Base-by-base conservation (phyloP, 306 rosid species). In the Vicia faba region DNA sequence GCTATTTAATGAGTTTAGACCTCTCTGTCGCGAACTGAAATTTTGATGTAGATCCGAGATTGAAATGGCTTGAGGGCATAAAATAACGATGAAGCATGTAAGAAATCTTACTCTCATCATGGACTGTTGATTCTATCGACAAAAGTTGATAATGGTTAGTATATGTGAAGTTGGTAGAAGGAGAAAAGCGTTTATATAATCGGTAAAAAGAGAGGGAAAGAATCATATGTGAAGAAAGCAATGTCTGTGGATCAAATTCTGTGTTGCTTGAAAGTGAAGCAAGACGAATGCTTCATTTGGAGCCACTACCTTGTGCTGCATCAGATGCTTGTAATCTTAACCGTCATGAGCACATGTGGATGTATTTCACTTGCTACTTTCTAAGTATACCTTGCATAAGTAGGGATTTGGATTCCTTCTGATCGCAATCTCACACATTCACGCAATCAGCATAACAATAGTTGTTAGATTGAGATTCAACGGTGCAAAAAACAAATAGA, bases 241-340 rank as follows among this genome's bases (percentile, higher is more conserved):
- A 33, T 33, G 38, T 33, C 38, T 33, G 9, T 7, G 38, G n/a
- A 70, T 2, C 11, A 2, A 33, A 49, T 61, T 61, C 33, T 62
- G 19, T 19, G 29, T 75, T 75, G 75, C 50, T 13, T 69, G 16
- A 28, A 61, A 58, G 29, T 45, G 60, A 53, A 75, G 75, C 74
- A 19, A 6, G 18, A 11, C 44, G 61, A 0, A 23, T 35, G 44
- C 26, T 59, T 7, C 43, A 43, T 63, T 63, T 38, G 11, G 44
- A 36, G 60, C 46, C 65, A 53, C 50, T 28, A 8, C 9, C 48
- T 66, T 49, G 16, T 12, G 39, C 70, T 15, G 71, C 61, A 76
- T 64, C 76, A 16, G 56, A 64, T 76, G 61, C 67, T 72, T 72
- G 16, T 36, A n/a, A 69, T 69, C 41, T 55, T 7, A 69, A 19